Evolutionary conservation across 1,139 yeast species (phyloP), one percentile per base, ranked within the genome.

Genomic region (Geotrichum restrictum): DNA sequence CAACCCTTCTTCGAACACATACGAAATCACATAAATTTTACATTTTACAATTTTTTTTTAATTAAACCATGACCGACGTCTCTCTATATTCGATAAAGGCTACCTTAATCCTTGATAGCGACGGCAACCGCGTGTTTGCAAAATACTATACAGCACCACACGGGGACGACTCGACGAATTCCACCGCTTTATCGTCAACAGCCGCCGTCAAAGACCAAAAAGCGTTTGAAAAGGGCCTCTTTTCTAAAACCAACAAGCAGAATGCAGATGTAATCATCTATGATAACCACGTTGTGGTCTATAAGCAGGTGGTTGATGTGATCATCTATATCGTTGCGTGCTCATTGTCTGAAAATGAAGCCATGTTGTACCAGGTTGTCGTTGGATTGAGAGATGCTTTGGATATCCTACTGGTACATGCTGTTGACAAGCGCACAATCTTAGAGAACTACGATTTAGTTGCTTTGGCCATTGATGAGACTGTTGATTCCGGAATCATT

Each of bases 361-460:
- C 85, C 42, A 76, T 91, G 73, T 73, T 93, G 48, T 89, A 79
- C 70, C 85, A 87, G 51, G 85, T 87, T 46, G 79, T 89, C 55
- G 77, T 81, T 59, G 95, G 94, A 38, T 75, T 93, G 58, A 79
- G 80, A 60, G 96, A 89, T 57, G 85, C 95, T 16, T 73, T 93
- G 58, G 91, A 85, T 61, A 81, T 88, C 57, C 77, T 91, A 55
- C 75, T 91, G 59, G 83, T 81, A 62, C 39, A 33, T 22, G 82
- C 86, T 27, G 74, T 91, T 59, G 98, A 93, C 69, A 87, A 85
- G 69, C 77, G 82, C 58, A 79, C 93, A 2, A 73, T 93, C 46
- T 78, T 85, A 63, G 96, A 88, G 60, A 81, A 85, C 68, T 93
- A 85, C 67, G 99, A 93, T 69, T 75, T 88, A 75, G 84, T 89